A percentile compares a stretch with the other conserved stretches of the same genome.
These are phyloP conservation scores for Fusarium xyrophilum DNA, from an alignment of 2,329 filamentous ascomycete genomes.

Conservation along the genomic window DNA sequence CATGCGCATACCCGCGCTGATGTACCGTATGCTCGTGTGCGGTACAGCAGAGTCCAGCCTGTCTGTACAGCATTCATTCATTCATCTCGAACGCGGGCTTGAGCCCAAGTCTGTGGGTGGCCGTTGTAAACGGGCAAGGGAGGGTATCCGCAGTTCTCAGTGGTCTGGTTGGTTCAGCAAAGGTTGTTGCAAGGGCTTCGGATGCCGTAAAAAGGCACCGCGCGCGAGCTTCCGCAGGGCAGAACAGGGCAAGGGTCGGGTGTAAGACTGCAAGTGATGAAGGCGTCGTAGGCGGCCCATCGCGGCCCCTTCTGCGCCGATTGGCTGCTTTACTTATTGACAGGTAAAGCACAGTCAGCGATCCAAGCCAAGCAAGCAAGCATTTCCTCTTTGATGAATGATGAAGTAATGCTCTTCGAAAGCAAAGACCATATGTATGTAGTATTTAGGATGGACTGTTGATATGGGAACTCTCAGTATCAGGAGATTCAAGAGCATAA, in stretches of 20 bases:
- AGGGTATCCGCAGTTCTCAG: conserved; percentile 23
- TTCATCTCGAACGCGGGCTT: conserved; percentile 5
- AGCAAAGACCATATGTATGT: neutral
- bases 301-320: conserved; percentile 8
- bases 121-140: conserved; percentile 25
- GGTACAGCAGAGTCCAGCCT: conserved; percentile 4
- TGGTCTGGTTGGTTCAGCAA: neutral
- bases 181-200: conserved; percentile 25
- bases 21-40: conserved; percentile 8
- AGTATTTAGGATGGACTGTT: neutral
- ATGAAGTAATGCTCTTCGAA: neutral
- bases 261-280: conserved; percentile 4
- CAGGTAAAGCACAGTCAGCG: conserved; percentile 1
- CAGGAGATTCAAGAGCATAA: neutral
- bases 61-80: neutral
- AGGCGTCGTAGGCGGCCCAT: neutral
- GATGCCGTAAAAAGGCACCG: conserved; percentile 27
- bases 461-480: neutral
- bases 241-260: conserved; percentile 10
- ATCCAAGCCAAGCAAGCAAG: conserved; percentile 1
- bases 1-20: conserved; percentile 24
- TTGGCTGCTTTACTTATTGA: conserved; percentile 9
- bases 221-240: conserved; percentile 12
- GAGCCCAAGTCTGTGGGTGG: conserved; percentile 29
- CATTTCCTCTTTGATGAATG: neutral